Conservation (phyloP, 106 monocot genomes). For the Platanthera zijinensis region DNA sequence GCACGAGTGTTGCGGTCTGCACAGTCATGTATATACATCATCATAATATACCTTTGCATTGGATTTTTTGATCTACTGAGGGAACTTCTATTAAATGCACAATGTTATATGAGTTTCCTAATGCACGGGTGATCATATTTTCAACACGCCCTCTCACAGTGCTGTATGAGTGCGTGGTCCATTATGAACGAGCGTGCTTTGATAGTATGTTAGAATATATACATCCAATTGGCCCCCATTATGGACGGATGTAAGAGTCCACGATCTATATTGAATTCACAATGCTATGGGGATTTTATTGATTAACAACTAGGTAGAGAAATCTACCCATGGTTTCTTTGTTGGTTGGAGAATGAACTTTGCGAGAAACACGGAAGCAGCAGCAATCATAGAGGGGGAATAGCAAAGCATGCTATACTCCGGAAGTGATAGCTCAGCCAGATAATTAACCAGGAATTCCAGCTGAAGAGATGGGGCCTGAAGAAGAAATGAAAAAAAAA, state of each 20-base stretch:
- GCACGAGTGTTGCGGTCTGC: conserved; percentile 69
- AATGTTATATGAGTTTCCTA: too few relatives aligned
- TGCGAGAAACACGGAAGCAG: conserved; percentile 69
- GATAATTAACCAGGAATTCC: conserved; percentile 73
- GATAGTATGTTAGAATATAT: too few relatives aligned
- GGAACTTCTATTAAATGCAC: background rate
- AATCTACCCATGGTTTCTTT: conserved; percentile 71
- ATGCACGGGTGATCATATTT: too few relatives aligned
- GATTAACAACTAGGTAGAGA: too few relatives aligned
- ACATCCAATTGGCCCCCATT: too few relatives aligned
- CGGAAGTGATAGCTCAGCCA: conserved; percentile 73
- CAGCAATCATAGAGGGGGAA: conserved; percentile 66
- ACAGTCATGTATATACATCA: background rate
- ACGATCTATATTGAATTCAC: too few relatives aligned
- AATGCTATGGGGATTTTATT: too few relatives aligned
- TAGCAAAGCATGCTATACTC: conserved; percentile 61
- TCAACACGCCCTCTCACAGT: too few relatives aligned
- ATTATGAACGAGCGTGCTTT: too few relatives aligned
- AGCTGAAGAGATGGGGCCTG: conserved; percentile 42
- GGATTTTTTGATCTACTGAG: background rate
- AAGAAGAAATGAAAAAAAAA: background rate
- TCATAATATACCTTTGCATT: background rate
- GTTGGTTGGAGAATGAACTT: conserved; percentile 59
- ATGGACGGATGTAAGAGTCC: too few relatives aligned
- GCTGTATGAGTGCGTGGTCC: too few relatives aligned